phyloP scores from a whole-genome alignment of 495 filamentous ascomycete species.

The Pyronema omphalodes region DNA sequence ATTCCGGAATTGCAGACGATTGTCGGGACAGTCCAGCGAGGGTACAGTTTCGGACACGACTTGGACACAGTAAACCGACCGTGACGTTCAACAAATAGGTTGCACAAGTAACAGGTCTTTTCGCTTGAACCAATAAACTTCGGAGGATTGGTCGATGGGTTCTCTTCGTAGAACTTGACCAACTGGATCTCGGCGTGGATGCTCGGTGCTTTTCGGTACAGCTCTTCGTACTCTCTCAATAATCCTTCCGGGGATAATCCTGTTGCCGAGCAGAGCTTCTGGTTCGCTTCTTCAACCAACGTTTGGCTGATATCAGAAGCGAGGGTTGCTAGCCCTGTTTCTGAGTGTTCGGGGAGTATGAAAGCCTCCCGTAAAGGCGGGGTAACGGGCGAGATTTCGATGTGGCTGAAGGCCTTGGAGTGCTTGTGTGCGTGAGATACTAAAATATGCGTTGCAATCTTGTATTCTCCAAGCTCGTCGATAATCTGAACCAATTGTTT shows the following conservation, averaged over 20 bases:
- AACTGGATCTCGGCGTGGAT: conserved; percentile 24
- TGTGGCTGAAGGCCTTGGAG: conserved; percentile 8
- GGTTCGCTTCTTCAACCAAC: conserved; percentile 13
- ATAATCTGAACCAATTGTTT: conserved; percentile 17
- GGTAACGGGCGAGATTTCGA: conserved; percentile 14
- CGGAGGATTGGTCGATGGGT: conserved; percentile 11
- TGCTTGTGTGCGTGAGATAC: conserved; percentile 12
- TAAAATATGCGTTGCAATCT: conserved; percentile 16
- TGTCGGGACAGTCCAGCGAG: conserved; percentile 19
- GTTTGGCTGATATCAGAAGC: conserved; percentile 12
- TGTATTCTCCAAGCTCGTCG: conserved; percentile 23
- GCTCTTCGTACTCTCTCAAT: conserved; percentile 12
- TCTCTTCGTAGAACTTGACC: conserved; percentile 24
- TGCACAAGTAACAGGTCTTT: conserved; percentile 21
- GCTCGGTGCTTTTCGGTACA: conserved; percentile 12
- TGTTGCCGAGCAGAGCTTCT: conserved; percentile 11
- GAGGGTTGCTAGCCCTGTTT: conserved; percentile 7
- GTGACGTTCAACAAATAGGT: conserved; percentile 20
- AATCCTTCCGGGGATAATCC: conserved; percentile 9
- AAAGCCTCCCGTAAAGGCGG: conserved; percentile 4
- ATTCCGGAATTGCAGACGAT: conserved; percentile 15
- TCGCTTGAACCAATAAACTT: conserved; percentile 23
- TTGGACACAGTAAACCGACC: conserved; percentile 20
- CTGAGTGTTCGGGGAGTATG: background rate
- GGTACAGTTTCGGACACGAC: conserved; percentile 15